Conservation (phyloP, 352 stramenopile species). For the Pythium grandisporangium region DNA sequence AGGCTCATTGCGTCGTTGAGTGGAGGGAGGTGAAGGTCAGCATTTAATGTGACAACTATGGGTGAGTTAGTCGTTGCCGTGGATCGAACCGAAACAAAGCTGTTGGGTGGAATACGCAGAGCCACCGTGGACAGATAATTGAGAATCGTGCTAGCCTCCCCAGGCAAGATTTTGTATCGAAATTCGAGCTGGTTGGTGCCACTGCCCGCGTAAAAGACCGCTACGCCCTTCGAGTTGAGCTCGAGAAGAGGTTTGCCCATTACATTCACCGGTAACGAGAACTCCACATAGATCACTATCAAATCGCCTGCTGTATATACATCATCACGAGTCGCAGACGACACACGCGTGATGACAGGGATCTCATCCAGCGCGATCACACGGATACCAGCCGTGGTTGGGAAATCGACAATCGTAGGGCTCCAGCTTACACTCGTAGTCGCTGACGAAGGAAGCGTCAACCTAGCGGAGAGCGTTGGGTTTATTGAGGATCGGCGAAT, state of each 20-base stretch:
- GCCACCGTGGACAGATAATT: slow-evolving; percentile 43
- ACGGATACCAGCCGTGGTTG: slow-evolving; percentile 1
- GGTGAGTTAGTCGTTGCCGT: slow-evolving; percentile 9
- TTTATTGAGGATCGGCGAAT: slow-evolving; percentile 33
- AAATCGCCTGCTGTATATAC: slow-evolving; percentile 57
- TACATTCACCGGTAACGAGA: slow-evolving; percentile 38
- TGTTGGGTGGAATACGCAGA: slow-evolving; percentile 18
- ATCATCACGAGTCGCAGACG: slow-evolving; percentile 24
- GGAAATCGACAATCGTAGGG: no score
- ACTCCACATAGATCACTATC: slow-evolving; percentile 42
- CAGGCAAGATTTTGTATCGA: slow-evolving; percentile 44
- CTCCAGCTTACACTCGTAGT: no score
- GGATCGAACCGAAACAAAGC: slow-evolving; percentile 5
- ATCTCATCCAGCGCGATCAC: slow-evolving; percentile 27
- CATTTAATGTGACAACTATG: no score
- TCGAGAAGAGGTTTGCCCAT: slow-evolving; percentile 43
- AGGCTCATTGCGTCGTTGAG: slow-evolving; percentile 20
- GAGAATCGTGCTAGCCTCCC: slow-evolving; percentile 27
- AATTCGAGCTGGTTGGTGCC: slow-evolving; percentile 40
- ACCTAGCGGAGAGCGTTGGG: slow-evolving; percentile 15
- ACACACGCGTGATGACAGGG: slow-evolving; percentile 28
- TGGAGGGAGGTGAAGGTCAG: slow-evolving; percentile 25
- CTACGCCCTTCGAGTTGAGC: slow-evolving; percentile 55
- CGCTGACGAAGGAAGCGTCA: slow-evolving; percentile 24
- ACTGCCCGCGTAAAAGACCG: slow-evolving; percentile 35